These are phyloP conservation scores for Trichoderma arundinaceum DNA, from an alignment of 2,329 filamentous ascomycete genomes.

Conservation along the genomic window DNA sequence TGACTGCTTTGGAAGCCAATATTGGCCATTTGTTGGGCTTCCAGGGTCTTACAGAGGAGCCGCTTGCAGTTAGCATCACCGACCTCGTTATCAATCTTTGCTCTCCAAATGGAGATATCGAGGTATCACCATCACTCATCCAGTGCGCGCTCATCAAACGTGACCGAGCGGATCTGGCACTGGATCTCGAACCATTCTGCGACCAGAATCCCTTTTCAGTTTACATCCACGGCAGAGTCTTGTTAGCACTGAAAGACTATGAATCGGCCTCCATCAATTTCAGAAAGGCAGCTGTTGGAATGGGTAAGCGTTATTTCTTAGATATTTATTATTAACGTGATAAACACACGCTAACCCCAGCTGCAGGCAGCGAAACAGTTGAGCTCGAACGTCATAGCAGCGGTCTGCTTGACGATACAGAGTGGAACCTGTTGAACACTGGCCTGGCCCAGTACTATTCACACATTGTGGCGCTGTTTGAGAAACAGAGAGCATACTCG, in stretches of 20 bases:
- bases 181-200: constrained; percentile 62
- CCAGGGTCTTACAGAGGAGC: constrained; percentile 55
- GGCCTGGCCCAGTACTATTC: constrained; percentile 85
- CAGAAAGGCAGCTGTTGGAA: constrained; percentile 78
- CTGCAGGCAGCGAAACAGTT: constrained; percentile 53
- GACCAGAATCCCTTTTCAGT: constrained; percentile 66
- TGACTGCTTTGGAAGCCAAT: constrained; percentile 65
- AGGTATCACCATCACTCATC: constrained; percentile 64
- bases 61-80: constrained; percentile 65
- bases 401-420: constrained; percentile 75
- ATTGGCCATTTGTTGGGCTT: constrained; percentile 69
- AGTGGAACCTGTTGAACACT: constrained; percentile 70
- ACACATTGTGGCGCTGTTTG: constrained; percentile 83
- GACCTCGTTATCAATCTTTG: constrained; percentile 70
- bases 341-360: constrained; percentile 11
- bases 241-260: constrained; percentile 75
- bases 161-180: constrained; percentile 64
- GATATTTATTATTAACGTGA: background rate
- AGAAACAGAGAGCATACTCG: constrained; percentile 75
- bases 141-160: constrained; percentile 67
- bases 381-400: constrained; percentile 60
- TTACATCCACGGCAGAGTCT: constrained; percentile 85
- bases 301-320: constrained; percentile 65
- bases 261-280: constrained; percentile 76
- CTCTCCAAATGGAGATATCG: constrained; percentile 68